Conservation (phyloP, 768 basidiomycete species). For the Leucocoprinus leucothites region DNA sequence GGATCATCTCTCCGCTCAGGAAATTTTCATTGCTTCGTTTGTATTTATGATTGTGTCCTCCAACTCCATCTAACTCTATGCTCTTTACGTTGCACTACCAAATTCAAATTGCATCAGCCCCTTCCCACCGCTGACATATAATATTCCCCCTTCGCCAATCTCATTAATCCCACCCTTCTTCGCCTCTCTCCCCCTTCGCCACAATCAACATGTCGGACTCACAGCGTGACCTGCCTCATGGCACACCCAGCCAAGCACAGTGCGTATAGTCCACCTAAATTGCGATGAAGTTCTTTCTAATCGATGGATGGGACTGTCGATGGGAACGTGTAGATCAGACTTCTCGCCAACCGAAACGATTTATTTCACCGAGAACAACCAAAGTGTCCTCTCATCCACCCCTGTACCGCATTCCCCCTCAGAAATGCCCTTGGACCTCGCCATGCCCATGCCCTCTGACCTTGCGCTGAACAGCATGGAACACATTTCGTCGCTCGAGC, state of each 20-base stretch:
- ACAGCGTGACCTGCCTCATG: conserved; percentile 4
- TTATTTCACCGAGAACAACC: conserved; percentile 4
- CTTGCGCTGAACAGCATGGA: conserved; percentile 19
- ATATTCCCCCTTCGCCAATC: background rate
- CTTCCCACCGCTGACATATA: conserved; percentile 8
- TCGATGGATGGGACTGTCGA: conserved; percentile 12
- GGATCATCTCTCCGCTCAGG: conserved; percentile 5
- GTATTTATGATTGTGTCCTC: conserved; percentile 13
- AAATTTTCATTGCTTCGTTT: conserved; percentile 13
- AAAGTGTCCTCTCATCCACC: background rate
- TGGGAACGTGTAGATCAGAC: conserved; percentile 14
- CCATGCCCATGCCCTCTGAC: conserved; percentile 10
- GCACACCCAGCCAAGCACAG: background rate
- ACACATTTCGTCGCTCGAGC: conserved; percentile 26
- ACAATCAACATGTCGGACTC: conserved; percentile 2
- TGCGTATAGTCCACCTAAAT: conserved; percentile 8
- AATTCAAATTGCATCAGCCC: conserved; percentile 6
- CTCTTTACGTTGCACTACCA: conserved; percentile 7
- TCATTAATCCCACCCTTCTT: background rate
- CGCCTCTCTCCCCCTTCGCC: background rate
- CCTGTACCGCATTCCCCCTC: background rate
- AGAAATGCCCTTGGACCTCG: conserved; percentile 10
- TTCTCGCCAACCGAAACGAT: conserved; percentile 1
- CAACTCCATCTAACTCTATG: conserved; percentile 7
- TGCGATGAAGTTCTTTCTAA: conserved; percentile 2